These are phyloP conservation scores for Lactifluus volemus DNA, from an alignment of 768 basidiomycete genomes.

Conservation along the genomic window DNA sequence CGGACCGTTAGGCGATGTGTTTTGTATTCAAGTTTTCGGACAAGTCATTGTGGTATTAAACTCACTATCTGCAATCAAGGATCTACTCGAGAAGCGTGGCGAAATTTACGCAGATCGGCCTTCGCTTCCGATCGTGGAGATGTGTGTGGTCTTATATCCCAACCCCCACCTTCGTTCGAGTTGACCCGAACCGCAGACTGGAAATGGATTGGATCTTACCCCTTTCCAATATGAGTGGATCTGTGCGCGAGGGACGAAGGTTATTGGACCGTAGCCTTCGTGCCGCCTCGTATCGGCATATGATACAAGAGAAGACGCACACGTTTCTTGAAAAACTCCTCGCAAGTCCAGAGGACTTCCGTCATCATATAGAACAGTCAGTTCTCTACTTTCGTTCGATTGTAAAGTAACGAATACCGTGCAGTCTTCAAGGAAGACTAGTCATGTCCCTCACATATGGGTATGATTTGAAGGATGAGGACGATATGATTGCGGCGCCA, in stretches of 20 bases:
- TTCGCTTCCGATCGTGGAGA: neutral
- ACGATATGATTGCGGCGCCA: neutral
- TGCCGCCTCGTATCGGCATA: neutral
- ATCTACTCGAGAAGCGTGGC: conserved; percentile 6
- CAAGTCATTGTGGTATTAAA: neutral
- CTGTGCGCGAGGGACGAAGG: too few species aligned
- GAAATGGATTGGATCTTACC: too few species aligned
- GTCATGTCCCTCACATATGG: conserved; percentile 4
- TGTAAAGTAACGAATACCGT: neutral
- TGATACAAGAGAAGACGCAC: conserved; percentile 1
- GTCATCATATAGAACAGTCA: neutral
- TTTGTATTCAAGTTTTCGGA: neutral
- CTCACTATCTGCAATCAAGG: neutral
- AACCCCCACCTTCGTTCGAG: too few species aligned
- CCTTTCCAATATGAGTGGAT: too few species aligned
- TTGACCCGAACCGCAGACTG: too few species aligned
- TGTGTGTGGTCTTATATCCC: too few species aligned
- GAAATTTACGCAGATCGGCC: conserved; percentile 3
- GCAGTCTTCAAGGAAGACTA: neutral
- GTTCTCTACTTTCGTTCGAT: neutral
- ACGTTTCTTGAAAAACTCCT: neutral
- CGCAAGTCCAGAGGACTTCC: neutral
- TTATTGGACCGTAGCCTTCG: conserved; percentile 4
- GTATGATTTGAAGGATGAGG: neutral
- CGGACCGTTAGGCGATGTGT: neutral